phyloP scores from a whole-genome alignment of 805 yeast genomes.

The Torulaspora indica region DNA sequence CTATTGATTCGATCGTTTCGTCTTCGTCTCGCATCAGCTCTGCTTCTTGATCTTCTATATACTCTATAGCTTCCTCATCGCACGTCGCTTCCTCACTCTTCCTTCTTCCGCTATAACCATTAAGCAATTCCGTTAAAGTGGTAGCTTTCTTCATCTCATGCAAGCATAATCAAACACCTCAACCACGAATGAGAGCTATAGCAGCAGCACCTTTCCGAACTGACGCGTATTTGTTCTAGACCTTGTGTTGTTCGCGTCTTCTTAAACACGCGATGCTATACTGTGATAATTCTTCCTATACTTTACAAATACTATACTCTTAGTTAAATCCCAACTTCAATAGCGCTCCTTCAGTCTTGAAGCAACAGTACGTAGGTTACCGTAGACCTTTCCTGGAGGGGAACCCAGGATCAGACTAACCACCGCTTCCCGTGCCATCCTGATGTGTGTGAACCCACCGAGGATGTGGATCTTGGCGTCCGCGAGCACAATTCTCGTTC shows the following conservation, averaged over 20 bases:
- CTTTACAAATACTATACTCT: constrained; percentile 3
- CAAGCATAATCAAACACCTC: not conserved
- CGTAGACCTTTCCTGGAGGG: constrained; percentile 98
- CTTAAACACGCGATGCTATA: not conserved
- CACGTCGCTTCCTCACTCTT: not conserved
- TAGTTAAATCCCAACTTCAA: constrained; percentile 31
- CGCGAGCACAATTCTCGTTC: constrained; percentile 96
- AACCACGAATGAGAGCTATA: not conserved
- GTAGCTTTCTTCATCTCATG: constrained; percentile 16
- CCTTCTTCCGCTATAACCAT: constrained; percentile 20
- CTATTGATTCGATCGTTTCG: constrained; percentile 10
- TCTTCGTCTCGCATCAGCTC: constrained; percentile 7
- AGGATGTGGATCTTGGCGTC: constrained; percentile 94
- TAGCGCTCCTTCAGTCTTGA: constrained; percentile 96
- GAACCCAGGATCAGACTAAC: constrained; percentile 93
- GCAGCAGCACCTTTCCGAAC: not conserved
- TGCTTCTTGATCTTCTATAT: constrained; percentile 1
- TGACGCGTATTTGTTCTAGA: not conserved
- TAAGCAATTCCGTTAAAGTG: constrained; percentile 18
- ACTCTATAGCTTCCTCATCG: constrained; percentile 1
- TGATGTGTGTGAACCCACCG: constrained; percentile 94
- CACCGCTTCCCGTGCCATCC: constrained; percentile 98
- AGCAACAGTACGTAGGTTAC: constrained; percentile 93
- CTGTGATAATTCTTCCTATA: not conserved
- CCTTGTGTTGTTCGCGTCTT: not conserved